phyloP scores from a whole-genome alignment of 2,329 filamentous ascomycete species.

The Hymenoscyphus albidus region DNA sequence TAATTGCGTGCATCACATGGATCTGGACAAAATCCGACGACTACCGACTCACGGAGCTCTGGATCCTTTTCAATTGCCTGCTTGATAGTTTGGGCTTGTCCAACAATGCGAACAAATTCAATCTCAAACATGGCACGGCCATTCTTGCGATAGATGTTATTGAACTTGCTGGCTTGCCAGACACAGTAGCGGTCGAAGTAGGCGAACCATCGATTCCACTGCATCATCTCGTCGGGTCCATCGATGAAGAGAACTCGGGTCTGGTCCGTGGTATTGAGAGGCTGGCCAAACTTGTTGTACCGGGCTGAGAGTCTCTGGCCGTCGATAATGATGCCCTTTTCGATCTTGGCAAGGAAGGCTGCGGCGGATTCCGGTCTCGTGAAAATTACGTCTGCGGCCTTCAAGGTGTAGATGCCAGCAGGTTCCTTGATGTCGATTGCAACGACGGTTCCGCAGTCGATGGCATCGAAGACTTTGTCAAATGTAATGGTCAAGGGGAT shows the following conservation, averaged over 20 bases:
- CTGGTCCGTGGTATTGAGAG: conserved; percentile 4
- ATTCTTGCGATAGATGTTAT: neutral
- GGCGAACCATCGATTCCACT: conserved; percentile 9
- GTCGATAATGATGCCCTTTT: conserved; percentile 5
- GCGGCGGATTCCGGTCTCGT: conserved; percentile 14
- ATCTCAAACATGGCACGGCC: conserved; percentile 16
- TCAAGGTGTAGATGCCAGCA: conserved; percentile 9
- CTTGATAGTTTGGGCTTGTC: conserved; percentile 19
- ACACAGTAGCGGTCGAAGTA: conserved; percentile 17
- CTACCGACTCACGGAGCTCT: neutral
- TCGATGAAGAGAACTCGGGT: conserved; percentile 16
- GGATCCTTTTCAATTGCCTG: conserved; percentile 7
- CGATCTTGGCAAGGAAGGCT: conserved; percentile 3
- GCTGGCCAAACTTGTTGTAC: conserved; percentile 19
- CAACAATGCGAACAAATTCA: conserved; percentile 21
- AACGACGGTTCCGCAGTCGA: conserved; percentile 21
- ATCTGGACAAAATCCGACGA: conserved; percentile 2
- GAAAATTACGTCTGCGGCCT: conserved; percentile 25
- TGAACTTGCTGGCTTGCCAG: conserved; percentile 10
- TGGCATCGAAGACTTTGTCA: conserved; percentile 19
- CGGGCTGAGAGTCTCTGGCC: conserved; percentile 5
- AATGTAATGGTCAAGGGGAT: conserved; percentile 15
- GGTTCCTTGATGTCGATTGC: conserved; percentile 17
- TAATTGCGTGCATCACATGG: neutral
- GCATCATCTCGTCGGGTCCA: conserved; percentile 18